A percentile compares a stretch with the other conserved stretches of the same genome.
These are phyloP conservation scores for Erodium moschatum DNA, from an alignment of 441 rosid genomes.

Conservation along the genomic window DNA sequence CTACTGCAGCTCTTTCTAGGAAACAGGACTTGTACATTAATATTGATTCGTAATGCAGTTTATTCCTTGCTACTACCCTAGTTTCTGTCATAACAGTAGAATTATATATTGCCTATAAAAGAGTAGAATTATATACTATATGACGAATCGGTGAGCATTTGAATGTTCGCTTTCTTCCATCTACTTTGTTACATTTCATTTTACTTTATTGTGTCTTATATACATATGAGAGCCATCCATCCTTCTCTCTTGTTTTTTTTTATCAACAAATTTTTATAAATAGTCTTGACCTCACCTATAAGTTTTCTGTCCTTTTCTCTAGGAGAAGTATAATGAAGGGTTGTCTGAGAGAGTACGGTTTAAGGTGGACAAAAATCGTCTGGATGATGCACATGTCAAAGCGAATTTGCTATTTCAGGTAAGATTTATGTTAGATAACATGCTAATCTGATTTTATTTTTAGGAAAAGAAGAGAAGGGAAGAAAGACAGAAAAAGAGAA, in stretches of 20 bases:
- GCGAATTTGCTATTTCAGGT: slow-evolving; percentile 92
- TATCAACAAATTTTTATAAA: too few species aligned
- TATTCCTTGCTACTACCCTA: background rate
- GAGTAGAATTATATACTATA: background rate
- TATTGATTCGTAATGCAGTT: background rate
- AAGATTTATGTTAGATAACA: slow-evolving; percentile 10
- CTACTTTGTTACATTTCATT: background rate
- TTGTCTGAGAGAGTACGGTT: slow-evolving; percentile 64
- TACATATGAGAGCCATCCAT: background rate
- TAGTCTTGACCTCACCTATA: background rate
- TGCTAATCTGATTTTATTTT: slow-evolving; percentile 4
- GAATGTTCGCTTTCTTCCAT: background rate
- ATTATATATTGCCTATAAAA: background rate
- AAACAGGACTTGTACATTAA: background rate
- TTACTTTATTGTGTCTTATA: background rate
- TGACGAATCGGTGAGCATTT: background rate
- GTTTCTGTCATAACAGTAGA: slow-evolving; percentile 1
- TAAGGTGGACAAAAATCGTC: slow-evolving; percentile 59
- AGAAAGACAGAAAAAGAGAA: background rate
- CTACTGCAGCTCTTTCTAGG: too few species aligned
- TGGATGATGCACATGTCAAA: slow-evolving; percentile 94
- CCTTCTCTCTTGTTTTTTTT: background rate
- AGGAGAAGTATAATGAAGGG: slow-evolving; percentile 83
- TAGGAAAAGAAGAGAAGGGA: background rate
- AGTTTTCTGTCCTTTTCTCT: slow-evolving; percentile 20